Conservation (phyloP, 163 green algal genomes). For the Picocystis sp. region DNA sequence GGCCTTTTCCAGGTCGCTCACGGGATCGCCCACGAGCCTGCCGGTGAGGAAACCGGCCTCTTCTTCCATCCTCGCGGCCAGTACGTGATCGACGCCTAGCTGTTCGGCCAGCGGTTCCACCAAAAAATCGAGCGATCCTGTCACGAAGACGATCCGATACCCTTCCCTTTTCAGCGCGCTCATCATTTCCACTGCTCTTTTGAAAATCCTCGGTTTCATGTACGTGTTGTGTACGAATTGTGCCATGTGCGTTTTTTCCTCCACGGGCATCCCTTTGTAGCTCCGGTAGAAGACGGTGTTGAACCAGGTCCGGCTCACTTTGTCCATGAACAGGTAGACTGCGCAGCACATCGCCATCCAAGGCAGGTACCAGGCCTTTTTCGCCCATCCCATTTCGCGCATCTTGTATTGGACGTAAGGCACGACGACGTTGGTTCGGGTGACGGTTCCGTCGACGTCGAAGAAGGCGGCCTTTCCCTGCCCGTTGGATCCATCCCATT, state of each 20-base stretch:
- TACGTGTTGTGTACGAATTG: constrained; percentile 9
- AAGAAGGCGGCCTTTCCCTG: constrained; percentile 13
- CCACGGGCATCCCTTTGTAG: constrained; percentile 6
- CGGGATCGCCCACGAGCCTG: constrained; percentile 10
- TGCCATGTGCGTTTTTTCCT: neutral
- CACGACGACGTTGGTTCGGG: constrained; percentile 14
- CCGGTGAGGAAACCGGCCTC: constrained; percentile 14
- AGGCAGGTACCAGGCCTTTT: constrained; percentile 13
- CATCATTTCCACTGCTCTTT: constrained; percentile 11
- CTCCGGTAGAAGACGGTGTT: constrained; percentile 14
- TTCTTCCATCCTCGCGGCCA: constrained; percentile 1
- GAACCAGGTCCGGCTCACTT: constrained; percentile 13
- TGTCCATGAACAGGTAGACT: constrained; percentile 17
- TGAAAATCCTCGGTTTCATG: constrained; percentile 15
- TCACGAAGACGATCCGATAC: constrained; percentile 19
- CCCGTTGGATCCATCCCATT: no score
- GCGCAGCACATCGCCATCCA: constrained; percentile 13
- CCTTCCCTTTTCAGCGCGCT: neutral
- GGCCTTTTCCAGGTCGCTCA: constrained; percentile 17
- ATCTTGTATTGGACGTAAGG: constrained; percentile 10
- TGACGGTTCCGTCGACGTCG: constrained; percentile 19
- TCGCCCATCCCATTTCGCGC: constrained; percentile 3
- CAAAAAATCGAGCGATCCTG: constrained; percentile 22
- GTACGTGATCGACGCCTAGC: constrained; percentile 11
- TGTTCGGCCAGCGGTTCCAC: constrained; percentile 13